A percentile compares a stretch with the other conserved stretches of the same genome.
phyloP scores from a whole-genome alignment of 768 basidiomycete species.

The Baorangia bicolor region DNA sequence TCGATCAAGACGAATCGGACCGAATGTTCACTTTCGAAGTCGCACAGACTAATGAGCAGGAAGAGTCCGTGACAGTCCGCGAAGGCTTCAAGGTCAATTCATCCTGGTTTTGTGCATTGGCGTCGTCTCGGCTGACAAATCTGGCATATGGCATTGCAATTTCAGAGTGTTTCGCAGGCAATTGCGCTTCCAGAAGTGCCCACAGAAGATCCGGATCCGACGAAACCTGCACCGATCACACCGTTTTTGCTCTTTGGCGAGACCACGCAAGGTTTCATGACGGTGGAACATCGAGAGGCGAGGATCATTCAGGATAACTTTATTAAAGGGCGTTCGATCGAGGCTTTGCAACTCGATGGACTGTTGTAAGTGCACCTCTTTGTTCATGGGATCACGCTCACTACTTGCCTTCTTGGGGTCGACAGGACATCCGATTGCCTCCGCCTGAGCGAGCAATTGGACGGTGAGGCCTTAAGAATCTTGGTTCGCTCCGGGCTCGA shows the following conservation, averaged over 20 bases:
- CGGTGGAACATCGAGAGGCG: slow-evolving; percentile 24
- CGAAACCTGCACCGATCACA: slow-evolving; percentile 4
- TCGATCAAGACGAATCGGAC: slow-evolving; percentile 43
- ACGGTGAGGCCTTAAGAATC: slow-evolving; percentile 25
- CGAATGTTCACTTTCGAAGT: slow-evolving; percentile 56
- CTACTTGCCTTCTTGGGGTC: not conserved
- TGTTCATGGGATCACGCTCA: not conserved
- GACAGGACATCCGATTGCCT: slow-evolving; percentile 26
- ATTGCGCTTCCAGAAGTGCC: slow-evolving; percentile 11
- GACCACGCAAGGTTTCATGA: slow-evolving; percentile 41
- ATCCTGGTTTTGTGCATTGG: not conserved
- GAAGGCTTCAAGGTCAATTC: slow-evolving; percentile 46
- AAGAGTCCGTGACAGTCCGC: slow-evolving; percentile 44
- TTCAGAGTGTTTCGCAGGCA: slow-evolving; percentile 11
- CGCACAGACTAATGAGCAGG: slow-evolving; percentile 52
- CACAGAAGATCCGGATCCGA: slow-evolving; percentile 1
- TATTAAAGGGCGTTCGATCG: not conserved
- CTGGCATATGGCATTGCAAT: not conserved
- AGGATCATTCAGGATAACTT: not conserved
- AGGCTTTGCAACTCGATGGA: slow-evolving; percentile 11
- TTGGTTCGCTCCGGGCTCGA: slow-evolving; percentile 31
- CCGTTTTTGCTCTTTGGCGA: slow-evolving; percentile 41
- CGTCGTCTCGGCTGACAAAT: not conserved
- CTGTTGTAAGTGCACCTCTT: slow-evolving; percentile 18
- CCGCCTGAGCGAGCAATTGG: slow-evolving; percentile 21